Evolutionary conservation across 2,329 filamentous ascomycete species (phyloP).

Genomic region (Trichoderma sp.): DNA sequence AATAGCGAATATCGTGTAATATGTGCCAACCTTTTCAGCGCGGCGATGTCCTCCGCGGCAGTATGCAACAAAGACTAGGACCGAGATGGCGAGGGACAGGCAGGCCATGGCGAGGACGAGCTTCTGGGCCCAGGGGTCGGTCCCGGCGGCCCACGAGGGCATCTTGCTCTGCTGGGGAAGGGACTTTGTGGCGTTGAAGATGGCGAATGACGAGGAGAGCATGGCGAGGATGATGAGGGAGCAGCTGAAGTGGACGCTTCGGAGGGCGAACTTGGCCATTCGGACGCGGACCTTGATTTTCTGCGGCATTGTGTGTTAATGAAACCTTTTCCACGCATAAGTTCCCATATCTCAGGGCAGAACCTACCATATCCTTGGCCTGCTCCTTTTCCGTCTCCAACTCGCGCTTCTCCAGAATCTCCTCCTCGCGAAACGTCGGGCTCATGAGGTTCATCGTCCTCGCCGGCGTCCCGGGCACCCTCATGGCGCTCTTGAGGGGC

Average conservation of each 20-base stretch:
- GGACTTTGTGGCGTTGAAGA: conserved; percentile 84
- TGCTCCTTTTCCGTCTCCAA: conserved; percentile 81
- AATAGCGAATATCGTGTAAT: conserved; percentile 93
- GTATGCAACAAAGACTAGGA: conserved; percentile 82
- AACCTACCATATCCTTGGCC: conserved; percentile 79
- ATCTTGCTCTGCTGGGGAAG: conserved; percentile 77
- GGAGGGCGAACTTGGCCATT: conserved; percentile 91
- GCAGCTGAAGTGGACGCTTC: conserved; percentile 95
- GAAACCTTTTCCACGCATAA: too few species aligned
- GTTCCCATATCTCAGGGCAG: too few species aligned
- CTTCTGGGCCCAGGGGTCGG: conserved; percentile 81
- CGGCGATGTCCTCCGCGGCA: conserved; percentile 83
- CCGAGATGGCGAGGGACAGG: conserved; percentile 76
- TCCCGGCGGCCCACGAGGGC: conserved; percentile 79
- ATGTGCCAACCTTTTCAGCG: conserved; percentile 90
- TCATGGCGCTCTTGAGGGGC: conserved; percentile 88
- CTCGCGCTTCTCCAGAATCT: conserved; percentile 83
- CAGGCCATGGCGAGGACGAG: conserved; percentile 77
- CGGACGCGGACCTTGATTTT: conserved; percentile 91
- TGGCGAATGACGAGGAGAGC: conserved; percentile 81
- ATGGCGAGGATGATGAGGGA: conserved; percentile 92
- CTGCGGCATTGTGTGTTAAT: conserved; percentile 48
- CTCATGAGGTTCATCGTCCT: conserved; percentile 79
- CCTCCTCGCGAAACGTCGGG: conserved; percentile 88
- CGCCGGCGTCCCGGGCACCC: conserved; percentile 78